Evolutionary conservation across 2,329 filamentous ascomycete genomes (phyloP), one percentile per base, ranked within the genome.

Genomic region (Penicillium sp.): DNA sequence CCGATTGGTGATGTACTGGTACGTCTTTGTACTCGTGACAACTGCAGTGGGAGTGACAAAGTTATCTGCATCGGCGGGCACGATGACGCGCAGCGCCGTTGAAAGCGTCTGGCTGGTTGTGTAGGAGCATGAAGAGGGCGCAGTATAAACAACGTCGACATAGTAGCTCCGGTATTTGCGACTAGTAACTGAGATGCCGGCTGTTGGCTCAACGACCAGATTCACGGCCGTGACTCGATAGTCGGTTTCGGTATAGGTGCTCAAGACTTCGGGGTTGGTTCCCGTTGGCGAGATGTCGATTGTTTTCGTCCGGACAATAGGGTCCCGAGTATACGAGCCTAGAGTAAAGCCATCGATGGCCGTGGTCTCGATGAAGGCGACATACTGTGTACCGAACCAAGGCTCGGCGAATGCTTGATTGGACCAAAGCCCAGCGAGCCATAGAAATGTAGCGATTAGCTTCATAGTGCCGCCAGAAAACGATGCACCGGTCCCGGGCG

Each of bases 381-480:
- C 28, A 18, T 44, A 47, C 27, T 42, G 16, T 0, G 44, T 47
- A 14, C 44, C 41, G 14, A 47, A 35, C 39, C 44, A 46, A 23
- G 46, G 46, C 9, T 38, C 26, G 4, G 43, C 40, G 12, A 36
- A 16, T 10, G 20, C 30, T 13, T 13, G 20, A 22, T 23, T 17
- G 3, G 35, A n/a, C n/a, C n/a, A 33, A 3, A 32, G 32, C 26
- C 13, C 25, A n/a, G 15, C 13, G 22, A 28, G 11, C 15, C 25
- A n/a, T n/a, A 34, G 12, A 18, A 17, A 25, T 14, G 18, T 9
- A 7, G 30, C 15, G 12, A 22, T 5, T 22, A 22, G 18, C 18
- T 22, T 22, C 18, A 22, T 22, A 5, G 5, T 22, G 18, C 5
- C 9, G 18, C 5, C 18, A 9, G 18, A 22, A 22, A 22, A 22